A percentile compares a stretch with the other conserved stretches of the same genome.
Conservation (phyloP, 2,329 filamentous ascomycete genomes). For the Exophiala xenobiotica region DNA sequence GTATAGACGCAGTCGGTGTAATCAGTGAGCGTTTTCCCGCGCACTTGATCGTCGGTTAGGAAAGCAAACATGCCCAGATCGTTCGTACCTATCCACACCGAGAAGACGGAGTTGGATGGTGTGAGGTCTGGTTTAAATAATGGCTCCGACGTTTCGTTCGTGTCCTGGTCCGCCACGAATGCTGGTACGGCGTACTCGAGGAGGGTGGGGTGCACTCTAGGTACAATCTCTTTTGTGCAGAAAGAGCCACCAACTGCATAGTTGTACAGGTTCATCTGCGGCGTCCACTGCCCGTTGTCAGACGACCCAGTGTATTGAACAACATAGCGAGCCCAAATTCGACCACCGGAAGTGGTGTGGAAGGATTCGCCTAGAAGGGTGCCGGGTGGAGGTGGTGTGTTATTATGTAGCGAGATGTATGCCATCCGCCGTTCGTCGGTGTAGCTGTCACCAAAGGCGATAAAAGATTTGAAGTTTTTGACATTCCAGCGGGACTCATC, state of each 20-base stretch:
- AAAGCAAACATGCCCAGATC: conserved; percentile 68
- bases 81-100: conserved; percentile 80
- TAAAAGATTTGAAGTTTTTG: conserved; percentile 59
- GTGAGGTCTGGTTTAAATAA: conserved; percentile 20
- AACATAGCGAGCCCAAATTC: conserved; percentile 69
- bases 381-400: conserved; percentile 63
- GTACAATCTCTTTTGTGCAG: conserved; percentile 67
- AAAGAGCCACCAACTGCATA: conserved; percentile 73
- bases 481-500: conserved; percentile 24
- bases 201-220: conserved; percentile 49
- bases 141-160: conserved; percentile 16
- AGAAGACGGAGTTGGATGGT: conserved; percentile 56
- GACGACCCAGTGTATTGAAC: conserved; percentile 57
- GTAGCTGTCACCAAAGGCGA: conserved; percentile 74
- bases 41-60: conserved; percentile 62
- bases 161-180: conserved; percentile 51
- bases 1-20: conserved; percentile 69
- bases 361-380: conserved; percentile 49
- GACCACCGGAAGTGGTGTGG: conserved; percentile 62
- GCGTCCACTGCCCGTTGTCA: conserved; percentile 43
- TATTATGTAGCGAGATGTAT: conserved; percentile 62
- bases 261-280: conserved; percentile 50
- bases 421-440: conserved; percentile 67
- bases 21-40: conserved; percentile 60
- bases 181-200: conserved; percentile 61